Base-by-base conservation (phyloP, 768 basidiomycete genomes). In the Suillus plorans region DNA sequence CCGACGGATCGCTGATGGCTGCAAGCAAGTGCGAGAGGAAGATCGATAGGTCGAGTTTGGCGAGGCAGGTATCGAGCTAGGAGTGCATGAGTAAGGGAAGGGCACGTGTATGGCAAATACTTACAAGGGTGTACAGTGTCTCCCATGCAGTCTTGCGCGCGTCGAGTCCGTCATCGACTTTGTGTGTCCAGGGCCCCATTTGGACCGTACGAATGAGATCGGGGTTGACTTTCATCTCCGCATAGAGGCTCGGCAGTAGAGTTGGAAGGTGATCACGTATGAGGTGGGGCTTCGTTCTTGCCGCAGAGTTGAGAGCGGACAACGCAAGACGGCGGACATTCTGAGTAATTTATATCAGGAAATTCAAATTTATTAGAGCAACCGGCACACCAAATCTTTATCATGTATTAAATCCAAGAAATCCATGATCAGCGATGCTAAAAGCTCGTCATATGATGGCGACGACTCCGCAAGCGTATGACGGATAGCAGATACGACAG, bases 181-280 rank as follows among this genome's bases (percentile, higher is more conserved):
- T 95, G 78, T 97, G 94, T 34, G 90, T 92, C 95, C 95, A 97
- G 3, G 95, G 95, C 25, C 95, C 95, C 95, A 97, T 97, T 73
- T 95, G 93, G 14, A 97, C 95, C 1, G 91, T 93, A 37, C 92
- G 88, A 72, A 97, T 89, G 64, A 95, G 86, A 2, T 89, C 84
- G 3, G 85, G 82, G 67, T 93, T 94, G 73, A 95, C 79, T 44
- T 83, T 73, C 0, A 96, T 97, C 79, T 98, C 94, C 44, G 86
- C 82, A 78, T 97, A 98, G 34, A 99, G 80, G 63, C 84, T 85
- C 1, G 95, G 95, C 56, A 97, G 80, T 5, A 99, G 82, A 0
- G 83, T 73, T 10, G 82, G 74, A 31, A 99, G 81, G 69, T 97
- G 93, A 18, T 96, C 94, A 42, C 91, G 85, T 71, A 99, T 86